Evolutionary conservation across 768 basidiomycete genomes (phyloP).

Genomic region (Xerocomellus amylosporus): DNA sequence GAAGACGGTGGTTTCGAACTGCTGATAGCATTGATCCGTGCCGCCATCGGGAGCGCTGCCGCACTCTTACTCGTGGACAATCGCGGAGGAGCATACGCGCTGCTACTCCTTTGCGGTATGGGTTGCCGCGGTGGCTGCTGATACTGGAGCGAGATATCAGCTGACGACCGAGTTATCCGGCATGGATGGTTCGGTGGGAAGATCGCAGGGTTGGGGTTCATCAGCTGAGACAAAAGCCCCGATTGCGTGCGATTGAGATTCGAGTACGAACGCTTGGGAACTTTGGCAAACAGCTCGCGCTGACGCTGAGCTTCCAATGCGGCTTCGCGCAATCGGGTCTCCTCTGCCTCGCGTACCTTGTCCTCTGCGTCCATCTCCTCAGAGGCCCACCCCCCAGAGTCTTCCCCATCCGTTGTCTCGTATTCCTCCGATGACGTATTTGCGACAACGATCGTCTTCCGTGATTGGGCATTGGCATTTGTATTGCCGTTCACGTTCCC

Average conservation of each 20-base stretch:
- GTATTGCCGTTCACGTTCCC: constrained; percentile 8
- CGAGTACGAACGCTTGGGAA: constrained; percentile 62
- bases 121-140: constrained; percentile 19
- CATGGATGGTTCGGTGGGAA: constrained; percentile 62
- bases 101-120: constrained; percentile 28
- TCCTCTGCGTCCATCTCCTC: constrained; percentile 47
- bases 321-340: constrained; percentile 45
- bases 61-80: constrained; percentile 54
- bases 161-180: constrained; percentile 46
- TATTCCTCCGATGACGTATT: constrained; percentile 46
- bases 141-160: constrained; percentile 41
- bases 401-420: constrained; percentile 54
- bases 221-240: constrained; percentile 62
- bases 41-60: constrained; percentile 57
- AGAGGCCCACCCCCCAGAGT: constrained; percentile 61
- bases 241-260: constrained; percentile 51
- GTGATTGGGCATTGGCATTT: constrained; percentile 28
- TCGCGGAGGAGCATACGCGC: constrained; percentile 33
- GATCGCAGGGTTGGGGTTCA: constrained; percentile 67
- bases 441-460: constrained; percentile 46
- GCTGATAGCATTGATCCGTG: constrained; percentile 42
- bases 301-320: constrained; percentile 62
- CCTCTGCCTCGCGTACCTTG: constrained; percentile 31
- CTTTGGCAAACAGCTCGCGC: constrained; percentile 68
- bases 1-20: constrained; percentile 27